phyloP scores from a whole-genome alignment of 148 eudicot genomes.

The Fallopia convolvulus region DNA sequence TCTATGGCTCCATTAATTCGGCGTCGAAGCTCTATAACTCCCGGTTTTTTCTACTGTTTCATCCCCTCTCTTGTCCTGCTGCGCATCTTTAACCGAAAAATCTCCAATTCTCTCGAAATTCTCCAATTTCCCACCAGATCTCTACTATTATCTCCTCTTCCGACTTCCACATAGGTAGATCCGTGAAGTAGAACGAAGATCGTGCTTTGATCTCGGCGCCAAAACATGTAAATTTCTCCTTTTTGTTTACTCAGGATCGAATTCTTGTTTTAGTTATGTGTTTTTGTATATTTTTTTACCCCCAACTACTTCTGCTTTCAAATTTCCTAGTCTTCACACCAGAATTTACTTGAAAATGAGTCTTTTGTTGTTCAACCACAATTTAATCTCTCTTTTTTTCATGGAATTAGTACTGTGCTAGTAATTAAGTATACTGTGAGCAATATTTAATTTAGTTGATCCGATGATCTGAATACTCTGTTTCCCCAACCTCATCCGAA shows the following conservation, averaged over 20 bases:
- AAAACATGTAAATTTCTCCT: background rate
- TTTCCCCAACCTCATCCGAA: background rate
- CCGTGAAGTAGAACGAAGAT: slow-evolving; percentile 3
- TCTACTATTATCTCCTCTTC: background rate
- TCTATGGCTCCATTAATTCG: background rate
- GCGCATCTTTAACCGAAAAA: background rate
- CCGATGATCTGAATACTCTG: slow-evolving; percentile 11
- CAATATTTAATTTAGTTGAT: background rate
- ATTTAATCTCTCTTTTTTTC: background rate
- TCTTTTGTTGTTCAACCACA: slow-evolving; percentile 1
- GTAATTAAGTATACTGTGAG: background rate
- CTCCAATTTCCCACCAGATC: background rate
- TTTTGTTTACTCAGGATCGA: background rate
- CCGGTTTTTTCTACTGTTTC: background rate
- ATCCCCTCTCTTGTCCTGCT: background rate
- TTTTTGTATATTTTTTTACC: background rate
- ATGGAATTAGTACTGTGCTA: background rate
- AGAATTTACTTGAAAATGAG: background rate
- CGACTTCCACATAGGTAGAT: background rate
- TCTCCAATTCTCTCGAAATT: slow-evolving; percentile 7
- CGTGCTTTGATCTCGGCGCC: background rate
- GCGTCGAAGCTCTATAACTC: background rate
- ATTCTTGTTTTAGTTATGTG: background rate
- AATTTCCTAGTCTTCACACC: background rate
- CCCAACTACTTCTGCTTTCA: background rate